Evolutionary conservation across 805 yeast species (phyloP), one percentile per base, ranked within the genome.

Genomic region (Saccharomycopsis schoenii): DNA sequence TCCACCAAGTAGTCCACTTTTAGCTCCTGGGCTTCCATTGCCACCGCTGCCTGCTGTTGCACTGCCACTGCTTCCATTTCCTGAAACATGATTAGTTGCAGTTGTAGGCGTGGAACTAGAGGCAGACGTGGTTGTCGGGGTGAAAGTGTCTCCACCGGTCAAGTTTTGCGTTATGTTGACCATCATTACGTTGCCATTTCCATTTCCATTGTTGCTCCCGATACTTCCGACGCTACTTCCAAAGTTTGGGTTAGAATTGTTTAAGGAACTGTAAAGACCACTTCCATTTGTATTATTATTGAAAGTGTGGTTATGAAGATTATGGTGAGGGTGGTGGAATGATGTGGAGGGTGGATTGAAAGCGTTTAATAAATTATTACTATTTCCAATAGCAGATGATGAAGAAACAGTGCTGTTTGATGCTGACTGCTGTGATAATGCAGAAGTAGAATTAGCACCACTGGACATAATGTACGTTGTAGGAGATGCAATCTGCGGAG

Each of bases 141-240:
- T 58, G 25, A 60, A 62, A 36, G 63, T 60, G 41, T 62, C 65
- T 12, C 65, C 65, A 11, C 65, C 65, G 9, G 65, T 62, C 40
- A 62, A 56, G 34, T 62, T 62, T 58, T 62, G 65, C 14, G 61
- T 58, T 29, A 62, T 55, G 29, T 55, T 62, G 43, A 61, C 19
- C 61, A 60, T 51, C 40, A 61, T 56, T 21, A 58, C 52, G 55
- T 62, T 60, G 25, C 52, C 21, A 52, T n/a, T 36, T 52, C 24
- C 41, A 25, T 25, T 52, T 9, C 40, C 41, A 17, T 19, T 52
- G 14, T 15, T 52, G 12, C 40, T 34, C 6, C 40, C 40, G 5
- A 52, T 52, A 19, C 41, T 52, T 6, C 37, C 17, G 2, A 52
- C 52, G 37, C 47, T 40, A n/a, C 52, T 47, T 24, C 52, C 52